Evolutionary conservation across 768 basidiomycete genomes (phyloP).

Genomic region (Russula brevipes): DNA sequence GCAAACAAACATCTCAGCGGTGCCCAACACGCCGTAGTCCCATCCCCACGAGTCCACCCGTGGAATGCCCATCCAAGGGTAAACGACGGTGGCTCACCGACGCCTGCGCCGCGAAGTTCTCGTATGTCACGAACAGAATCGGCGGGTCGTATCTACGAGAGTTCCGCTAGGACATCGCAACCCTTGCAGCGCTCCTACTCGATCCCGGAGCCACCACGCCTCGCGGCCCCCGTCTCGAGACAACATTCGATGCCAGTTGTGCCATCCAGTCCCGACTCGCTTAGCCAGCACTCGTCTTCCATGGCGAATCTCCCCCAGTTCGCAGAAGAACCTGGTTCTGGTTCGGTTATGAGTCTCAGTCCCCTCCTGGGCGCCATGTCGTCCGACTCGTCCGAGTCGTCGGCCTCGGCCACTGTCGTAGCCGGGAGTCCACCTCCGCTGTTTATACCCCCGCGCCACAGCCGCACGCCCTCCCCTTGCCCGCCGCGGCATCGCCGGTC

Average conservation of each 20-base stretch:
- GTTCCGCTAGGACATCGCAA: background rate
- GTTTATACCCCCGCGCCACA: constrained; percentile 31
- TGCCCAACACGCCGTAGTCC: background rate
- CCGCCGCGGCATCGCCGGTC: constrained; percentile 32
- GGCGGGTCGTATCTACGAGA: background rate
- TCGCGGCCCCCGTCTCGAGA: constrained; percentile 4
- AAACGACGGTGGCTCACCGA: constrained; percentile 10
- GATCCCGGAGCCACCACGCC: constrained; percentile 12
- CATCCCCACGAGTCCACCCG: constrained; percentile 15
- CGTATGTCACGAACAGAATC: constrained; percentile 6
- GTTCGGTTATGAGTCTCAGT: constrained; percentile 27
- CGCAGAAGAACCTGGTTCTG: constrained; percentile 31
- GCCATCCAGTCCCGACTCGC: background rate
- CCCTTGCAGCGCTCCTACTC: constrained; percentile 18
- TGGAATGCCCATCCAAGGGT: constrained; percentile 13
- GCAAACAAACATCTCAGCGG: constrained; percentile 14
- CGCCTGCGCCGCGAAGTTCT: constrained; percentile 17
- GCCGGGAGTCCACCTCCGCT: constrained; percentile 33
- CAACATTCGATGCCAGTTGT: constrained; percentile 22
- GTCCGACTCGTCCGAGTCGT: constrained; percentile 17
- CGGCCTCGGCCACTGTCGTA: constrained; percentile 23
- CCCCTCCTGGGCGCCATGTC: constrained; percentile 27
- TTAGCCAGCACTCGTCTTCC: background rate
- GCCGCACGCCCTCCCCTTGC: constrained; percentile 37
- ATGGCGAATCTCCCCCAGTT: constrained; percentile 26